A percentile compares a stretch with the other conserved stretches of the same genome.
Evolutionary conservation across 306 rosid genomes (phyloP).

Genomic region (Abrus pulchellus): DNA sequence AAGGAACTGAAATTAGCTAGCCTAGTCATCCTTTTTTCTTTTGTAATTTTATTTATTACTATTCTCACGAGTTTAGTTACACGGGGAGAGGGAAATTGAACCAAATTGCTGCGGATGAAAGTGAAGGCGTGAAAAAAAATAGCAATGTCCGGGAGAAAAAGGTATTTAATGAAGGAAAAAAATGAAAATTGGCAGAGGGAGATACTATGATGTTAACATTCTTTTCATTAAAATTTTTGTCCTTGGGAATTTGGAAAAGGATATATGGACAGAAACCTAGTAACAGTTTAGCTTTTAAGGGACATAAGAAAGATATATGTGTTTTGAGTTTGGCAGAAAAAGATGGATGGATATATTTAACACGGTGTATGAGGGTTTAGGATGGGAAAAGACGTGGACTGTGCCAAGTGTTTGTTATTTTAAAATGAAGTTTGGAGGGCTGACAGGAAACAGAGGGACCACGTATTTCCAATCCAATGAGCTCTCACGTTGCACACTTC

Average conservation of each 20-base stretch:
- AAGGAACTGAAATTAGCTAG: neutral
- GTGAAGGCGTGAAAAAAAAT: neutral
- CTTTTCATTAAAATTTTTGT: neutral
- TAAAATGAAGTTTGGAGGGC: conserved; percentile 23
- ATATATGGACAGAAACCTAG: conserved; percentile 38
- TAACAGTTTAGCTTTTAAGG: conserved; percentile 47
- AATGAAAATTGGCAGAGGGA: neutral
- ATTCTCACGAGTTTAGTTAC: neutral
- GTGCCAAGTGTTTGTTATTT: neutral
- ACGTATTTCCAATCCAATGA: neutral
- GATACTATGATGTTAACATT: neutral
- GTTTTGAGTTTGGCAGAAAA: conserved; percentile 1
- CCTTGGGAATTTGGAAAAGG: conserved; percentile 43
- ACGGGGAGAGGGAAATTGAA: neutral
- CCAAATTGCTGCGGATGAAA: neutral
- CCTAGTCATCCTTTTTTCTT: neutral
- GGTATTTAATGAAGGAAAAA: neutral
- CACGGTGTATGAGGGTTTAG: neutral
- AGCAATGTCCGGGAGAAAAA: neutral
- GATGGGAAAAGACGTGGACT: neutral
- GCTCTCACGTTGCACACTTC: neutral
- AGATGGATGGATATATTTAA: neutral
- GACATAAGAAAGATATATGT: conserved; percentile 47
- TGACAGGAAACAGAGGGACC: conserved; percentile 21
- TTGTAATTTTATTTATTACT: neutral